Evolutionary conservation across 805 yeast species (phyloP).

Genomic region (Aciculoconidium aculeatum): DNA sequence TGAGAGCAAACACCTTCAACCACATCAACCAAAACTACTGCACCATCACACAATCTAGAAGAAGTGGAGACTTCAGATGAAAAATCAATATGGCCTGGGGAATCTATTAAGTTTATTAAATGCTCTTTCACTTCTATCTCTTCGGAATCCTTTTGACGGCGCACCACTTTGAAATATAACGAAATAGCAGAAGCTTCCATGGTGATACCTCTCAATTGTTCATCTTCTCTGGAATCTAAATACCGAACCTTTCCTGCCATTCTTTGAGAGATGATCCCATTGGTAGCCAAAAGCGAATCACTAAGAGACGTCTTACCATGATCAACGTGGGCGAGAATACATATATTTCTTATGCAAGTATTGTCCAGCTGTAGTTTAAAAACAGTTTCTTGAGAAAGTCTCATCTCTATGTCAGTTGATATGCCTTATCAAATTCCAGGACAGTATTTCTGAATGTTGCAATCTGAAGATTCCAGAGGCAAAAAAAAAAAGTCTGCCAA

Average conservation of each 20-base stretch:
- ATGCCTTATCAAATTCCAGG: neutral
- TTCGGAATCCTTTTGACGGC: conserved; percentile 19
- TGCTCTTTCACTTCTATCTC: conserved; percentile 55
- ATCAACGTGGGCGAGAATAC: conserved; percentile 96
- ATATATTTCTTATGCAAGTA: conserved; percentile 73
- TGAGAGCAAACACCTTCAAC: conserved; percentile 99
- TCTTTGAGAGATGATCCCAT: conserved; percentile 91
- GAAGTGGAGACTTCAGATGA: conserved; percentile 95
- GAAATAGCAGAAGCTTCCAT: conserved; percentile 97
- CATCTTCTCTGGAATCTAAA: conserved; percentile 91
- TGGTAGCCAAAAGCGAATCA: conserved; percentile 87
- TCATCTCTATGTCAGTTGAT: conserved; percentile 27
- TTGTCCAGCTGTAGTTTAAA: conserved; percentile 65
- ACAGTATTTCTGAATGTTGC: no score
- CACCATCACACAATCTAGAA: conserved; percentile 94
- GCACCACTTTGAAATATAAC: conserved; percentile 71
- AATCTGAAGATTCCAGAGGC: no score
- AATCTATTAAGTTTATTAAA: conserved; percentile 86
- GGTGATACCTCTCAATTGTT: conserved; percentile 92
- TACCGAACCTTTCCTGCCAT: conserved; percentile 94
- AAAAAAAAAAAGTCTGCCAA: conserved; percentile 2
- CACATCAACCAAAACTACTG: conserved; percentile 89
- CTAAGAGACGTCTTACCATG: conserved; percentile 96
- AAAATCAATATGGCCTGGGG: conserved; percentile 99
- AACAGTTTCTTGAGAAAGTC: conserved; percentile 59